Base-by-base conservation (phyloP, 1,284 basidiomycete species). In the Gomphus bonarii region DNA sequence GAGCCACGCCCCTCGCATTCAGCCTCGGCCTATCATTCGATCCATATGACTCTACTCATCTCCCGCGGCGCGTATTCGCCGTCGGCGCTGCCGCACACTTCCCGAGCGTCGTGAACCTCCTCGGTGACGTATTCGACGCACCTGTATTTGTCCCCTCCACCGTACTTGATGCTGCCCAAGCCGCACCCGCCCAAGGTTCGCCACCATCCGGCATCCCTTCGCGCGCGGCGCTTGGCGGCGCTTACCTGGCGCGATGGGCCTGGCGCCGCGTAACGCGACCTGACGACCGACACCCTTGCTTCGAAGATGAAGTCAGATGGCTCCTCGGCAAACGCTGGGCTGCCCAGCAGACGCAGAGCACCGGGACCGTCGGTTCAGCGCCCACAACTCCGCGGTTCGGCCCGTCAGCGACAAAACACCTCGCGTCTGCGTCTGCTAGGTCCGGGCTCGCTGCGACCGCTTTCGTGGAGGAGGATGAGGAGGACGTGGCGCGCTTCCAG, bases 31-130 rank as follows among this genome's bases (percentile, higher is more conserved):
- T 88, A 2, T 63, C 82, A 0, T 89, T 89, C 65, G 85, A 89
- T 63, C 85, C 86, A 0, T 88, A 89, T 65, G 85, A 87, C 65
- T 56, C 69, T 73, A 0, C 30, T 9, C 74, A 80, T 0, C 74
- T 89, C 1, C 87, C 88, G 0, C 66, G 73, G 0, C 75, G 86
- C 30, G 69, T 88, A 22, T 67, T 90, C 48, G 76, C 81, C 1
- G 84, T 82, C 0, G 87, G 87, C 2, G 85, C 87, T 0, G 86
- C 88, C 0, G 84, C 85, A 2, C 89, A 89, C 67, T 91, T 90
- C 71, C 88, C 88, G 0, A 80, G 81, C n/a, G 79, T 91, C 50
- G 80, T 85, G 3, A 85, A 87, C 63, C 73, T 91, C 46, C 79
- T 85, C 6, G 84, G 85, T 9, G 88, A 91, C 61, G 75, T 88